Evolutionary conservation across 2,329 filamentous ascomycete species (phyloP).

Genomic region (Akanthomyces lecanii): DNA sequence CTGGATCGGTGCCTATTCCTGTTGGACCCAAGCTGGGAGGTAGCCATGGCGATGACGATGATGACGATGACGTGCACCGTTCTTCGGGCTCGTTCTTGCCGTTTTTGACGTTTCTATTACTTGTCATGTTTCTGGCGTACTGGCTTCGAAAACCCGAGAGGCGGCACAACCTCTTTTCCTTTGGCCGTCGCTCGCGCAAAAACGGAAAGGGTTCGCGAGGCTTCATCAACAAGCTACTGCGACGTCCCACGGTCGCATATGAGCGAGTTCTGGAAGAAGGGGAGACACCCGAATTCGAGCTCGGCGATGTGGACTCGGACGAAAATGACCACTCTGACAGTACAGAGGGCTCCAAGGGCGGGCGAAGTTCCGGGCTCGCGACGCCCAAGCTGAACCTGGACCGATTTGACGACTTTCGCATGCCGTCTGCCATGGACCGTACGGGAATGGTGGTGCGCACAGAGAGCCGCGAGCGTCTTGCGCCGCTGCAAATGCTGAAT

Average conservation of each 20-base stretch:
- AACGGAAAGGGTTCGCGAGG: constrained; percentile 43
- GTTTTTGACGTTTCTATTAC: constrained; percentile 53
- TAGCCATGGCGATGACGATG: constrained; percentile 39
- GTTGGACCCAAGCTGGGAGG: constrained; percentile 18
- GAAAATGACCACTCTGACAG: constrained; percentile 62
- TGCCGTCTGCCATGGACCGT: constrained; percentile 52
- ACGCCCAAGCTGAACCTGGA: constrained; percentile 59
- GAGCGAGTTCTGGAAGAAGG: constrained; percentile 85
- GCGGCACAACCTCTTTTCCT: constrained; percentile 38
- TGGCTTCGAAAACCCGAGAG: constrained; percentile 77
- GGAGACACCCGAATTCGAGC: constrained; percentile 69
- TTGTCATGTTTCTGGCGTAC: constrained; percentile 65
- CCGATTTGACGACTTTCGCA: constrained; percentile 45
- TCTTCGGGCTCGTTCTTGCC: constrained; percentile 68
- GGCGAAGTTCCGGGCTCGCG: constrained; percentile 61
- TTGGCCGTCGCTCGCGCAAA: constrained; percentile 32
- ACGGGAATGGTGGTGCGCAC: constrained; percentile 75
- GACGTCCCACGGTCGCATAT: constrained; percentile 56
- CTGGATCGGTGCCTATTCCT: constrained; percentile 52
- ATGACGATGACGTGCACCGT: constrained; percentile 55
- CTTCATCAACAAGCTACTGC: constrained; percentile 62
- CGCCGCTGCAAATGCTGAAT: constrained; percentile 52
- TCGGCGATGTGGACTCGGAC: constrained; percentile 62
- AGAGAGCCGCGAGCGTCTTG: constrained; percentile 78
- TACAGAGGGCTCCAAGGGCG: constrained; percentile 51